phyloP scores from a whole-genome alignment of 2,329 filamentous ascomycete species.

The Phyllosticta capitalensis region DNA sequence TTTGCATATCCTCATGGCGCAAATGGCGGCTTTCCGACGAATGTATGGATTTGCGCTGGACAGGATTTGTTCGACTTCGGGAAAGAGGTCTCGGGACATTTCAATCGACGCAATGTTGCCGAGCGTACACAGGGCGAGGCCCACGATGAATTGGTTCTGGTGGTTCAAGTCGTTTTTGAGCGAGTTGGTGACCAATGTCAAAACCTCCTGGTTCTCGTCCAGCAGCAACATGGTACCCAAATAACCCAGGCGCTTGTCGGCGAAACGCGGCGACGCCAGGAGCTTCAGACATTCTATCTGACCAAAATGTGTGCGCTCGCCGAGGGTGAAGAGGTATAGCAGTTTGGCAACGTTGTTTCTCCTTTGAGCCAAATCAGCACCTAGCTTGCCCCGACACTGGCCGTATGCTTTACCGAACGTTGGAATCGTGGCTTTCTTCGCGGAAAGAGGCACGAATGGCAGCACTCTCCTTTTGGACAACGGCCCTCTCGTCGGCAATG shows the following conservation, averaged over 20 bases:
- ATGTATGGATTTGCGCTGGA: slow-evolving; percentile 98
- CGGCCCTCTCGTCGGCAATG: slow-evolving; percentile 94
- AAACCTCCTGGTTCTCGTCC: slow-evolving; percentile 96
- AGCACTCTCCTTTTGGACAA: slow-evolving; percentile 98
- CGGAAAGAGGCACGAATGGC: slow-evolving; percentile 95
- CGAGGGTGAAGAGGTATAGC: slow-evolving; percentile 93
- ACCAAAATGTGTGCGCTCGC: slow-evolving; percentile 95
- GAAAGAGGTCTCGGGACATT: slow-evolving; percentile 95
- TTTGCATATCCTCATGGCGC: slow-evolving; percentile 96
- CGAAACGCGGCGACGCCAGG: slow-evolving; percentile 90
- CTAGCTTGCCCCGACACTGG: slow-evolving; percentile 12
- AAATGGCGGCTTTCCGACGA: slow-evolving; percentile 91
- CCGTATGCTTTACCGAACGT: slow-evolving; percentile 58
- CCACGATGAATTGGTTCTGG: slow-evolving; percentile 97
- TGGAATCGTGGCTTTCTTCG: slow-evolving; percentile 89
- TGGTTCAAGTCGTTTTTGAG: slow-evolving; percentile 97
- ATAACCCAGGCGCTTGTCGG: slow-evolving; percentile 93
- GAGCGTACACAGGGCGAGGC: slow-evolving; percentile 87
- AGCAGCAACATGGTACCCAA: slow-evolving; percentile 90
- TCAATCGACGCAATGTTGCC: slow-evolving; percentile 97
- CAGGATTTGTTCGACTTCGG: slow-evolving; percentile 86
- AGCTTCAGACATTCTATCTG: slow-evolving; percentile 99
- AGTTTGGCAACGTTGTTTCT: slow-evolving; percentile 99
- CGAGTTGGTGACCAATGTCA: slow-evolving; percentile 95
- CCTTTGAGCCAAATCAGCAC: slow-evolving; percentile 39